Percentiles rank a stretch among this genome's conserved stretches.
Conservation (phyloP, 192 early-diverging fungal genomes). For the Umbelopsis isabellina region DNA sequence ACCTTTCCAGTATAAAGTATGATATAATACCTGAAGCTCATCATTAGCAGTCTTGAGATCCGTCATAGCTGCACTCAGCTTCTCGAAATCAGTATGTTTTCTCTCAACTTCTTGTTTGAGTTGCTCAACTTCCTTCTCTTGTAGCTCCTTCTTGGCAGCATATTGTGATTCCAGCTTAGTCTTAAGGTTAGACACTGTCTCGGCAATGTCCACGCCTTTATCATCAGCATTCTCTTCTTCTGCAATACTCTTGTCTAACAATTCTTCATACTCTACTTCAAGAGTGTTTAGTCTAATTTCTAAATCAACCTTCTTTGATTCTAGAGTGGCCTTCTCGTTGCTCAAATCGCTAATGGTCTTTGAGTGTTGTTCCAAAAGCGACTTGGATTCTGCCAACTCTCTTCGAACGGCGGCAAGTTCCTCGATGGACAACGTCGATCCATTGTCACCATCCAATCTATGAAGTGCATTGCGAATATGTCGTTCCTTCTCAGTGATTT, state of each 20-base stretch:
- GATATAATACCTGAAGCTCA: constrained; percentile 50
- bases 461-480: constrained; percentile 70
- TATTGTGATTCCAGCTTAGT: constrained; percentile 87
- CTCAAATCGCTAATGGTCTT: constrained; percentile 63
- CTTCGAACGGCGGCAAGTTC: constrained; percentile 68
- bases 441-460: constrained; percentile 58
- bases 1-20: neutral
- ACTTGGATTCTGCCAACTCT: constrained; percentile 72
- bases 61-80: constrained; percentile 57
- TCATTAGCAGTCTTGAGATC: constrained; percentile 68
- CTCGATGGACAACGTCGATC: constrained; percentile 52
- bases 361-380: constrained; percentile 64
- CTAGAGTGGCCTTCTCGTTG: constrained; percentile 60
- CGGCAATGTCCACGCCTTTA: constrained; percentile 54
- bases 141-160: constrained; percentile 72
- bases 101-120: constrained; percentile 69
- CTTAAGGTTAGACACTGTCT: constrained; percentile 85
- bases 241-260: constrained; percentile 72
- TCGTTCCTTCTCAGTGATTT: constrained; percentile 76
- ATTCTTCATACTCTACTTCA: constrained; percentile 83
- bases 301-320: constrained; percentile 65
- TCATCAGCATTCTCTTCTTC: constrained; percentile 66
- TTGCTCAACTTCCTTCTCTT: constrained; percentile 75
- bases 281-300: constrained; percentile 69
- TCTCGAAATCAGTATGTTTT: constrained; percentile 69